Evolutionary conservation across 2,329 filamentous ascomycete genomes (phyloP).

Genomic region (Geosmithia morbida): DNA sequence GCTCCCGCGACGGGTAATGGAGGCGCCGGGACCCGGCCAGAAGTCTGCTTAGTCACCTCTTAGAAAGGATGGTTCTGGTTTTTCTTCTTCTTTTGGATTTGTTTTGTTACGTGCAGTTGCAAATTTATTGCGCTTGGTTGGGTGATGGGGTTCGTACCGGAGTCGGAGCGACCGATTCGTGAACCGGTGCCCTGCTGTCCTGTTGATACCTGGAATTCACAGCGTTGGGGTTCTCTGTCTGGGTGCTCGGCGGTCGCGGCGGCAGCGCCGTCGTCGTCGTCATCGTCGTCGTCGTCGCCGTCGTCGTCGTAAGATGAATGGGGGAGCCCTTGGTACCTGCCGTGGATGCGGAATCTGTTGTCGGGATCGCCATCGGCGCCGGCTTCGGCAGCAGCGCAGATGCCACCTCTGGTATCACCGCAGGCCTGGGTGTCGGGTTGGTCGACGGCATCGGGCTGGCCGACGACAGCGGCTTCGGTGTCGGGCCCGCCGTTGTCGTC

Average conservation of each 20-base stretch:
- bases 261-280: background rate
- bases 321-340: background rate
- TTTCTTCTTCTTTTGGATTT: no score
- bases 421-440: background rate
- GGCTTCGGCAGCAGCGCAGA: background rate
- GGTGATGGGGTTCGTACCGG: background rate
- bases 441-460: background rate
- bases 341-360: background rate
- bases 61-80: background rate
- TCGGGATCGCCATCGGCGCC: background rate
- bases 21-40: background rate
- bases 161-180: background rate
- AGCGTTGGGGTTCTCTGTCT: background rate
- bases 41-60: background rate
- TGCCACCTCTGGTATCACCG: background rate
- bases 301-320: background rate
- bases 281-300: background rate
- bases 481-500: background rate
- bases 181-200: background rate
- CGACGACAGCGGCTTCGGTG: background rate
- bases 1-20: constrained; percentile 19
- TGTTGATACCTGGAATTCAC: background rate
- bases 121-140: background rate
- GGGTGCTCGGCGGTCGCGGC: background rate
- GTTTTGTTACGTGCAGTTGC: background rate